Conservation (phyloP, 2,329 filamentous ascomycete species). For the Teratosphaeria nubilosa region DNA sequence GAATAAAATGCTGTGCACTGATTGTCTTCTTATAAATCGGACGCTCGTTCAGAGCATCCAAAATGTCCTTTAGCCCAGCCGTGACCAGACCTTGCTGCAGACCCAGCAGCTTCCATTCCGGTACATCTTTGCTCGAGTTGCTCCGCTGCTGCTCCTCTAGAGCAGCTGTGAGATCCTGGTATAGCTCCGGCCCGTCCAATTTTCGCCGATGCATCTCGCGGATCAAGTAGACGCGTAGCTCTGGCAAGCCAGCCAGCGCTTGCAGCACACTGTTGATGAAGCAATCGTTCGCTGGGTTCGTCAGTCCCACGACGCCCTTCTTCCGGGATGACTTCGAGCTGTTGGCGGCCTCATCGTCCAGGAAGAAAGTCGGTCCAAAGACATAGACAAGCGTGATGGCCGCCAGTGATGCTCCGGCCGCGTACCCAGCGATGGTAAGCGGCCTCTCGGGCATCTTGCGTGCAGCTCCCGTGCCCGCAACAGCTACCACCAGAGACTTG, state of each 20-base stretch:
- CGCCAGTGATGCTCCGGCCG: constrained; percentile 87
- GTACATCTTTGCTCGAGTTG: constrained; percentile 29
- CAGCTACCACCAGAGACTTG: constrained; percentile 13
- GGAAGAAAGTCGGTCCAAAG: constrained; percentile 92
- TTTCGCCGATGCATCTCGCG: constrained; percentile 76
- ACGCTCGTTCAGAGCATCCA: constrained; percentile 85
- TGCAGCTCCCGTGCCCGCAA: constrained; percentile 18
- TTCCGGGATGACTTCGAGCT: constrained; percentile 54
- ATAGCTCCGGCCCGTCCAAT: constrained; percentile 68
- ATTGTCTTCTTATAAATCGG: constrained; percentile 92
- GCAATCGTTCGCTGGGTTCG: constrained; percentile 77
- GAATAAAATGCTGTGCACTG: constrained; percentile 73
- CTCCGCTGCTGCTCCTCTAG: constrained; percentile 52
- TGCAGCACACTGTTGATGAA: constrained; percentile 91
- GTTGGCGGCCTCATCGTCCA: constrained; percentile 64
- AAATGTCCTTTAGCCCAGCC: constrained; percentile 77
- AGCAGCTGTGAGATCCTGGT: constrained; percentile 48
- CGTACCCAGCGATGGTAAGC: constrained; percentile 79
- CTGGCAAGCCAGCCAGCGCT: constrained; percentile 78
- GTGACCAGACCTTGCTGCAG: constrained; percentile 78
- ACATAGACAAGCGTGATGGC: constrained; percentile 94
- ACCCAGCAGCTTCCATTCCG: constrained; percentile 41
- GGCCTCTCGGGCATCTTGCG: constrained; percentile 66
- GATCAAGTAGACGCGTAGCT: constrained; percentile 84
- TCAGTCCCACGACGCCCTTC: constrained; percentile 78